A percentile compares a stretch with the other conserved stretches of the same genome.
phyloP scores from a whole-genome alignment of 768 basidiomycete genomes.

The Sarcomyxa edulis region DNA sequence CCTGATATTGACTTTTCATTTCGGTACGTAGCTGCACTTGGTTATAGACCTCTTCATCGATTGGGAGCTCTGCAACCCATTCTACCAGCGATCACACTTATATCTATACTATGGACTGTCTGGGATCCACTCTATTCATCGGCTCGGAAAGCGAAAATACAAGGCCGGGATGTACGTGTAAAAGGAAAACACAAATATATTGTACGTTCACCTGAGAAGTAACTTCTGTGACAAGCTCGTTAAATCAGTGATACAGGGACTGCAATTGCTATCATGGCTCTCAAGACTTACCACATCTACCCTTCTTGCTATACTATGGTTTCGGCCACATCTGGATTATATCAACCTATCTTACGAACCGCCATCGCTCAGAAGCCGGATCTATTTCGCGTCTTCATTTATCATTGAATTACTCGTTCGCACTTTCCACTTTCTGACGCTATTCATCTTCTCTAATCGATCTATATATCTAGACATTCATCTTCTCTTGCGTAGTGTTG shows the following conservation, averaged over 20 bases:
- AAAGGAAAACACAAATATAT: slow-evolving; percentile 60
- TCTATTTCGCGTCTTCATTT: slow-evolving; percentile 44
- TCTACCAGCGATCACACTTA: slow-evolving; percentile 44
- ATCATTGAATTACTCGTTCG: slow-evolving; percentile 55
- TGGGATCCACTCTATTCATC: slow-evolving; percentile 84
- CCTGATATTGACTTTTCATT: not conserved
- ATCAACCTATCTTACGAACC: slow-evolving; percentile 30
- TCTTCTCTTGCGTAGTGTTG: slow-evolving; percentile 48
- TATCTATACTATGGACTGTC: slow-evolving; percentile 72
- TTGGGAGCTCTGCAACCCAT: slow-evolving; percentile 26
- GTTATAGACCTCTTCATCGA: slow-evolving; percentile 20
- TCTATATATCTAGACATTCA: slow-evolving; percentile 36
- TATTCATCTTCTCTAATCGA: slow-evolving; percentile 1
- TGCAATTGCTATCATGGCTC: slow-evolving; percentile 59
- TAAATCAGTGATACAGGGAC: slow-evolving; percentile 29
- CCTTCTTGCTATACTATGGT: slow-evolving; percentile 37
- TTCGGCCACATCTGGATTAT: slow-evolving; percentile 32
- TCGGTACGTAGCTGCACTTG: slow-evolving; percentile 24
- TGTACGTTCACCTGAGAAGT: slow-evolving; percentile 32
- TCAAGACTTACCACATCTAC: slow-evolving; percentile 46
- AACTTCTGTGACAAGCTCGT: not conserved
- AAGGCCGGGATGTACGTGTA: slow-evolving; percentile 68
- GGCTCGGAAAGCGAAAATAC: slow-evolving; percentile 51
- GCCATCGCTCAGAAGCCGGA: slow-evolving; percentile 25
- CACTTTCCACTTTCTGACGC: slow-evolving; percentile 8